Base-by-base conservation (phyloP, 2,329 filamentous ascomycete genomes). In the Sporothrix sp. region DNA sequence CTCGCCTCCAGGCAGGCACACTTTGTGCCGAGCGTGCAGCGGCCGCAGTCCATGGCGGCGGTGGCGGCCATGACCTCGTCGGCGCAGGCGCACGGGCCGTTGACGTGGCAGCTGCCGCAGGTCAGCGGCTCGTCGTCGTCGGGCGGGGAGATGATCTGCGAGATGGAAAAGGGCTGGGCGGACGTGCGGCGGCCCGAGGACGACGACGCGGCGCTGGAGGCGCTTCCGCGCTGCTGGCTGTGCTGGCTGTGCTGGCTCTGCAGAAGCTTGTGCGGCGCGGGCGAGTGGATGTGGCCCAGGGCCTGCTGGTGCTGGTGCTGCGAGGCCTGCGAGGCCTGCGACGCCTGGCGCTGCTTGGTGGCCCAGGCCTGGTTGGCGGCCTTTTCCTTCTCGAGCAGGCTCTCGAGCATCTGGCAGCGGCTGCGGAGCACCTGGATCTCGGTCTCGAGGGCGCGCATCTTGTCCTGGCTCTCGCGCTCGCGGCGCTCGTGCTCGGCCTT, bases 401-500 rank as follows among this genome's bases (percentile, higher is more conserved):
- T 78, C 64, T 87, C 81, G 21, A 87, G 66, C 23, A 75, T 69
- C 58, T 78, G 69, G 63, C 81, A 85, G 54, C 77, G 73, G 25
- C 72, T 76, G 33, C 74, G 78, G 57, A 83, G 81, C 16, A 80
- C 78, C 60, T 85, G 79, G 3, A 87, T 68, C 57, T 87, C 81
- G 30, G 75, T 68, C 58, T 86, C 82, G 4, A 89, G 71, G 42
- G 68, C 67, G 38, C 68, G 69, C 23, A 82, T 73, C 53, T 76
- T 75, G n/a, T 76, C 73, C 58, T 72, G 73, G 52, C 81, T 59
- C 4, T 79, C 80, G 49, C 73, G 67, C 56, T 83, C 76, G 40
- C 71, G 68, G 55, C 79, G 74, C 7, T 81, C 75, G 43, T 79
- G 69, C 14, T 71, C 71, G 36, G 76, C 75, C 59, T 75, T 78